Evolutionary conservation across 306 rosid genomes (phyloP), one percentile per base, ranked within the genome.

Genomic region (Echinosophora koreensis): DNA sequence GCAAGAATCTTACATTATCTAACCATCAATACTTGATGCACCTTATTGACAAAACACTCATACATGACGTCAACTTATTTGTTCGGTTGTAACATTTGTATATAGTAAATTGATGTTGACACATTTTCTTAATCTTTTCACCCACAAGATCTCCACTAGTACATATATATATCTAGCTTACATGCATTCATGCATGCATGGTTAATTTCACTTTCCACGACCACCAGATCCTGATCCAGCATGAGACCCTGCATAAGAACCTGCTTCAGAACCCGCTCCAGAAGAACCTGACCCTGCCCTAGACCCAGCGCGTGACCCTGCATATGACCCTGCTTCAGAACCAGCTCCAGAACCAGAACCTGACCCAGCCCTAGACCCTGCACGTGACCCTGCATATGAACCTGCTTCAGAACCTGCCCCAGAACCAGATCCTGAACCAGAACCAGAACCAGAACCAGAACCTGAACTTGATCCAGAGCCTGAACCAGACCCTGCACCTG

Each of bases 331-430:
- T 0, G 76, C 76, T 0, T 70, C 6, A 2, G 76, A 71, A 11
- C 76, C 76, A 0, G 76, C 64, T 37, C 38, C 71, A 38, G 84
- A 81, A 5, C 81, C 81, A 7, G 75, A 56, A 2, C 78, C 76
- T 0, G 80, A 77, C 2, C 86, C 83, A 0, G 89, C 86, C 37
- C 73, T 66, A 3, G 46, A 61, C n/a, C 88, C 88, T 1, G 65
- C 59, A 1, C 62, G 81, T 4, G 61, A 79, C 8, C 86, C 87
- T 0, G 77, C 78, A 2, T 77, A 74, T 9, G 91, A 85, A 0
- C 83, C 78, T 22, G 88, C 89, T 6, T 80, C 81, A 0, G 93
- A 89, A 18, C 81, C 38, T 0, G 93, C 87, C 3, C 82, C 61
- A 8, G 96, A 85, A 10, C 74, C 12, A 1, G 94, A 82, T 3